Percentiles rank a stretch among this genome's conserved stretches.
These are phyloP conservation scores for Chaetomium sp. DNA, from an alignment of 2,329 filamentous ascomycete species.

Conservation along the genomic window DNA sequence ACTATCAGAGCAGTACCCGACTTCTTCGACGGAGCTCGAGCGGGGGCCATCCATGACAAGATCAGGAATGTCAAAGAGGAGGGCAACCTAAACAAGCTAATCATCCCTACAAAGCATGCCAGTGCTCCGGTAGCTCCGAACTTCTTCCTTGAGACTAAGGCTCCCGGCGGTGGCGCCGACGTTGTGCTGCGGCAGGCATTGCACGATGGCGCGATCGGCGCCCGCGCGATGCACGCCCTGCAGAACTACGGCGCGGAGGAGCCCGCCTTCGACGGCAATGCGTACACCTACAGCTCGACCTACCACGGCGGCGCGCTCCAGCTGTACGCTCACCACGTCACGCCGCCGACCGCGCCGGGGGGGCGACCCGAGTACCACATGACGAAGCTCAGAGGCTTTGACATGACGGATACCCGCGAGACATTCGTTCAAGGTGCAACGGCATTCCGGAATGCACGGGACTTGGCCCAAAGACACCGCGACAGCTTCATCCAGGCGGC, in stretches of 20 bases:
- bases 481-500: constrained; percentile 38
- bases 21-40: constrained; percentile 28
- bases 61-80: no score
- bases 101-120: constrained; percentile 31
- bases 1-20: constrained; percentile 18
- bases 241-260: constrained; percentile 41
- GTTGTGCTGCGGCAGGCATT: constrained; percentile 39
- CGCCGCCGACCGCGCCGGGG: constrained; percentile 37
- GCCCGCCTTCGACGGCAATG: constrained; percentile 42
- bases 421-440: constrained; percentile 42
- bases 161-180: neutral
- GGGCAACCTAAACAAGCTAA: constrained; percentile 25
- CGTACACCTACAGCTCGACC: constrained; percentile 40
- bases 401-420: constrained; percentile 37
- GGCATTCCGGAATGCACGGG: constrained; percentile 46
- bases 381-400: constrained; percentile 40
- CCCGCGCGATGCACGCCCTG: constrained; percentile 44
- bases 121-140: constrained; percentile 15
- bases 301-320: constrained; percentile 36
- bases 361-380: constrained; percentile 47
- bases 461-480: constrained; percentile 43
- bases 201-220: constrained; percentile 42
- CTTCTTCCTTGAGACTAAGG: constrained; percentile 15
- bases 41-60: constrained; percentile 10
- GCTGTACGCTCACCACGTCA: constrained; percentile 39